Evolutionary conservation across 371 early-diverging fungal genomes (phyloP), one percentile per base, ranked within the genome.

Genomic region (Umbelopsis sp.): DNA sequence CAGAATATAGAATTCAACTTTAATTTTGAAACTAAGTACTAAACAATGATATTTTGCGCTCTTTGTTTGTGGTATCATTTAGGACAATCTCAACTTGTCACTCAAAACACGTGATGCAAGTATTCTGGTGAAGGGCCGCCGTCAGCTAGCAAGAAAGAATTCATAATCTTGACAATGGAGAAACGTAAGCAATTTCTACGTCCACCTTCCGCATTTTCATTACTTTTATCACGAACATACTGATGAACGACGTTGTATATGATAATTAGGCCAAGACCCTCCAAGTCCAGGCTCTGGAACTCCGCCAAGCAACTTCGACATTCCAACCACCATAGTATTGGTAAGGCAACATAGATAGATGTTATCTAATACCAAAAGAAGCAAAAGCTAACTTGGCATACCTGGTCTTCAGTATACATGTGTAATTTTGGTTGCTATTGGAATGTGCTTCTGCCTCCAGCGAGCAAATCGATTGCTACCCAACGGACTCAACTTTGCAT

Each of bases 361-460:
- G 12, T 7, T 12, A 10, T 41, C 10, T 41, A 41, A 41, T 41
- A 10, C 7, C 38, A 41, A 18, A 50, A 50, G 1, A 18, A 20
- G 8, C 18, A 16, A 8, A 7, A 48, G 20, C 20, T 50, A 20
- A 24, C 5, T 51, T 20, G 22, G 0, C 10, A 57, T 32, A 57
- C 29, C 35, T 24, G 14, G 24, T 25, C 22, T 16, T 5, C 63
- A 81, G 79, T 75, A 79, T 72, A 51, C 71, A 3, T 45, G 75
- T 11, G 69, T 81, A 14, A 44, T 74, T n/a, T n/a, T 74, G 48
- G 38, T 79, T 11, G 80, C 71, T 10, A 51, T 73, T 22, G 82
- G 82, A 48, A 76, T 81, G 75, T 81, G 82, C 66, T 81, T 79
- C 45, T 79, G 79, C 45, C 50, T 81, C n/a, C 57, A 63, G 16